These are phyloP conservation scores for Phytopythium montanum DNA, from an alignment of 352 stramenopile species.

Conservation along the genomic window DNA sequence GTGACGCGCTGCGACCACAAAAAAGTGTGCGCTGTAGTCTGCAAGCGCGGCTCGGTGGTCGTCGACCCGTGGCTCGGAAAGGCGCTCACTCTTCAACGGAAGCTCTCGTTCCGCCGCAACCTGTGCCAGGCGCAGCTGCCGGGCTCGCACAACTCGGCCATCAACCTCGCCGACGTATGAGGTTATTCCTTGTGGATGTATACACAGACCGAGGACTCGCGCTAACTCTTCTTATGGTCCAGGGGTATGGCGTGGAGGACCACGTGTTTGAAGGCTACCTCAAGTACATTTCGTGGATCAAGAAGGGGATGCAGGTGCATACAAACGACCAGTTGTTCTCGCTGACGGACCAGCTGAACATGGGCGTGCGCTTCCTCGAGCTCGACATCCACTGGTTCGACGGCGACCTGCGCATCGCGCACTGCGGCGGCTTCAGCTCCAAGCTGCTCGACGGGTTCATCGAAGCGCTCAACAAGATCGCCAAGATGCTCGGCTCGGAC, in stretches of 20 bases:
- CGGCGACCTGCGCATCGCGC: slow-evolving; percentile 56
- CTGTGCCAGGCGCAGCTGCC: slow-evolving; percentile 56
- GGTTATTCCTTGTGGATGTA: neutral
- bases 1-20: slow-evolving; percentile 45
- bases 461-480: slow-evolving; percentile 56
- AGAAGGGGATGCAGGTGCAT: slow-evolving; percentile 46
- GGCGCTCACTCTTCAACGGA: slow-evolving; percentile 36
- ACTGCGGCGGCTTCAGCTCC: slow-evolving; percentile 62
- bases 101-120: slow-evolving; percentile 39
- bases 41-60: slow-evolving; percentile 40
- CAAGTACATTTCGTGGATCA: slow-evolving; percentile 58
- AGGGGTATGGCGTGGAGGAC: slow-evolving; percentile 66
- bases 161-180: slow-evolving; percentile 45
- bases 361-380: slow-evolving; percentile 66
- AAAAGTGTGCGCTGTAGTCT: slow-evolving; percentile 52
- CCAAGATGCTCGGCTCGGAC: slow-evolving; percentile 41
- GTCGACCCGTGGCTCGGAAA: slow-evolving; percentile 31
- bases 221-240: neutral
- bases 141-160: slow-evolving; percentile 63
- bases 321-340: slow-evolving; percentile 69
- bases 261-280: slow-evolving; percentile 60
- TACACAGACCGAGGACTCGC: neutral
- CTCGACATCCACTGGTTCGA: slow-evolving; percentile 73
- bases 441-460: slow-evolving; percentile 61
- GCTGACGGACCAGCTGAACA: slow-evolving; percentile 60